A percentile compares a stretch with the other conserved stretches of the same genome.
Conservation (phyloP, 148 eudicot genomes). For the Fallopia convolvulus region DNA sequence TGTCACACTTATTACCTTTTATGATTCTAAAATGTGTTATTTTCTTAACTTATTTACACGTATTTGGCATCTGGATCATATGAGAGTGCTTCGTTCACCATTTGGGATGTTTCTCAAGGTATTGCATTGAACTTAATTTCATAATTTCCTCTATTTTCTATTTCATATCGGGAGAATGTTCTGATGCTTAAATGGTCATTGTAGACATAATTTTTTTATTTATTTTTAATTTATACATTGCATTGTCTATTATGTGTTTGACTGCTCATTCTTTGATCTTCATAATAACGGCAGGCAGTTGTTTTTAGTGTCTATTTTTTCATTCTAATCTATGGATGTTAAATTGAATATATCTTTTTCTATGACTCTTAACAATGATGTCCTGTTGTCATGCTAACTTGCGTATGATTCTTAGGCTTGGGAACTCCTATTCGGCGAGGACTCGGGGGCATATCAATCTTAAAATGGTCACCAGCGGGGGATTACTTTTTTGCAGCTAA, state of each 20-base stretch:
- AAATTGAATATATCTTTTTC: background rate
- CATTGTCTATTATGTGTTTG: background rate
- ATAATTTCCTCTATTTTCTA: background rate
- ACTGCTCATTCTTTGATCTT: background rate
- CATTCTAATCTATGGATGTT: background rate
- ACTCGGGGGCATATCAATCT: slow-evolving; percentile 74
- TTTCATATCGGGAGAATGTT: background rate
- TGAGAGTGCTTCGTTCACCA: slow-evolving; percentile 84
- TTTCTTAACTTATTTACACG: slow-evolving; percentile 62
- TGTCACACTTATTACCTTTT: background rate
- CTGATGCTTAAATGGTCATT: background rate
- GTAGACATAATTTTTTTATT: background rate
- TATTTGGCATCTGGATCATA: slow-evolving; percentile 92
- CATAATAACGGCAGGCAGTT: background rate
- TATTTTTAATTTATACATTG: background rate
- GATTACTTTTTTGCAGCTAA: slow-evolving; percentile 94
- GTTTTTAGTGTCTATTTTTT: background rate
- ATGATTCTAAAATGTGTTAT: slow-evolving; percentile 6
- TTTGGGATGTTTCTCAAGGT: slow-evolving; percentile 99
- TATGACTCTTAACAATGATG: background rate
- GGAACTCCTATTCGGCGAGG: slow-evolving; percentile 98
- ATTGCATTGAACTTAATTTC: slow-evolving; percentile 8
- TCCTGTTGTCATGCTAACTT: background rate
- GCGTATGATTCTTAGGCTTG: slow-evolving; percentile 36
- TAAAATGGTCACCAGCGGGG: slow-evolving; percentile 92